Evolutionary conservation across 345 rosid genomes (phyloP).

Genomic region (Populus simonii): DNA sequence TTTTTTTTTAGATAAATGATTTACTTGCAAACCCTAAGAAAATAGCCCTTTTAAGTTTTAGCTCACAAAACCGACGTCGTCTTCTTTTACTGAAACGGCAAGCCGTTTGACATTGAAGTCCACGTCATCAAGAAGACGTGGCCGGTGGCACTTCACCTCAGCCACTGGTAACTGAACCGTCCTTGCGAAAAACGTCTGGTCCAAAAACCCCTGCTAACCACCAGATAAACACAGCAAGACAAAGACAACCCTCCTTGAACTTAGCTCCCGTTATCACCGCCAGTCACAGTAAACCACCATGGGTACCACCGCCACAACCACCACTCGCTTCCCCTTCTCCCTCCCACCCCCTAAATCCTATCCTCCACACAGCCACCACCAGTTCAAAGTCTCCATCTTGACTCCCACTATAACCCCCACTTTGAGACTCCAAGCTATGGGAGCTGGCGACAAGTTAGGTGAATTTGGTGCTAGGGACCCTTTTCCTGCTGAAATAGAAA

Average conservation of each 20-base stretch:
- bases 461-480: conserved; percentile 81
- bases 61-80: neutral
- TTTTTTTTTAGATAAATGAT: too few relatives aligned
- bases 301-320: conserved; percentile 9
- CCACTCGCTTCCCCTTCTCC: conserved; percentile 29
- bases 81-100: neutral
- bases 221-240: conserved; percentile 20
- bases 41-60: too few relatives aligned
- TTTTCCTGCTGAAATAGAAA: conserved; percentile 73
- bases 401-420: conserved; percentile 1
- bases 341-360: conserved; percentile 19
- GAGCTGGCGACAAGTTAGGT: conserved; percentile 38
- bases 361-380: conserved; percentile 16
- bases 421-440: conserved; percentile 24
- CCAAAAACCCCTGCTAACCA: neutral
- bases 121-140: neutral
- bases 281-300: neutral
- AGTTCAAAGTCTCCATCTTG: conserved; percentile 4
- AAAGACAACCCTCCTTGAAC: neutral
- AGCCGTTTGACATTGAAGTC: neutral
- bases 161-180: neutral
- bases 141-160: neutral
- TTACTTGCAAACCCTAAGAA: too few relatives aligned
- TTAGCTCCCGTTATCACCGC: neutral
- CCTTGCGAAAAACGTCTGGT: neutral